Evolutionary conservation across 2,329 filamentous ascomycete genomes (phyloP).

Genomic region (Botrytis fabae): DNA sequence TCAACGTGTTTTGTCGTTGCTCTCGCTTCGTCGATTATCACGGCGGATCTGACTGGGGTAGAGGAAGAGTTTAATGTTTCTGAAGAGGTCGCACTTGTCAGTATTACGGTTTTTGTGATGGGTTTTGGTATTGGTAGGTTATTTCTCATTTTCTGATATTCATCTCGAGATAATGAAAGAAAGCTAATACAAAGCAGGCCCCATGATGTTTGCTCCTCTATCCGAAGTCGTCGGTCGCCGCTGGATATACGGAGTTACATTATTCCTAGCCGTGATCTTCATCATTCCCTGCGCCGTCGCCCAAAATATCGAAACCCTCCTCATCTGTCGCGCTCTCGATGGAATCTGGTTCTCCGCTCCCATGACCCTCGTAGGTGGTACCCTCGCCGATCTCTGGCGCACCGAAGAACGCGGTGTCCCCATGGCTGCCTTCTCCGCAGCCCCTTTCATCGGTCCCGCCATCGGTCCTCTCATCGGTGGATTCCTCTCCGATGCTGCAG

Average conservation of each 20-base stretch:
- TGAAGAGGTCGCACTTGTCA: conserved; percentile 70
- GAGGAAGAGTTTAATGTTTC: conserved; percentile 65
- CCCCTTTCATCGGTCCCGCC: conserved; percentile 79
- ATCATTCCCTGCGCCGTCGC: conserved; percentile 78
- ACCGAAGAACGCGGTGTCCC: conserved; percentile 82
- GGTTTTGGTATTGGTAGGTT: conserved; percentile 72
- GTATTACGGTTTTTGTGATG: conserved; percentile 75
- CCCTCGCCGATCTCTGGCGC: conserved; percentile 79
- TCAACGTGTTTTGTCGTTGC: conserved; percentile 67
- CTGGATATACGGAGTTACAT: conserved; percentile 58
- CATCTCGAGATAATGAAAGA: too few relatives aligned
- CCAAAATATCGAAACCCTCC: conserved; percentile 72
- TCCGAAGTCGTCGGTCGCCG: conserved; percentile 73
- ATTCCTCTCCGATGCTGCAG: conserved; percentile 66
- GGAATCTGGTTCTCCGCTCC: conserved; percentile 83
- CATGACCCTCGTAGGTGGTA: conserved; percentile 84
- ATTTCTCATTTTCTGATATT: too few relatives aligned
- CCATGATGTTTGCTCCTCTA: conserved; percentile 77
- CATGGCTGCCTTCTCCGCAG: conserved; percentile 83
- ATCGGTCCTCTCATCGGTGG: conserved; percentile 77
- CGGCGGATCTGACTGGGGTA: conserved; percentile 69
- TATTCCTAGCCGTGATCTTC: conserved; percentile 68
- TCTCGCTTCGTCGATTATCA: conserved; percentile 72
- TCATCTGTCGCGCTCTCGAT: conserved; percentile 75
- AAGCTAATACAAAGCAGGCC: conserved; percentile 47